These are phyloP conservation scores for Wickerhamiella siamensis DNA, from an alignment of 805 yeast species.

Conservation along the genomic window DNA sequence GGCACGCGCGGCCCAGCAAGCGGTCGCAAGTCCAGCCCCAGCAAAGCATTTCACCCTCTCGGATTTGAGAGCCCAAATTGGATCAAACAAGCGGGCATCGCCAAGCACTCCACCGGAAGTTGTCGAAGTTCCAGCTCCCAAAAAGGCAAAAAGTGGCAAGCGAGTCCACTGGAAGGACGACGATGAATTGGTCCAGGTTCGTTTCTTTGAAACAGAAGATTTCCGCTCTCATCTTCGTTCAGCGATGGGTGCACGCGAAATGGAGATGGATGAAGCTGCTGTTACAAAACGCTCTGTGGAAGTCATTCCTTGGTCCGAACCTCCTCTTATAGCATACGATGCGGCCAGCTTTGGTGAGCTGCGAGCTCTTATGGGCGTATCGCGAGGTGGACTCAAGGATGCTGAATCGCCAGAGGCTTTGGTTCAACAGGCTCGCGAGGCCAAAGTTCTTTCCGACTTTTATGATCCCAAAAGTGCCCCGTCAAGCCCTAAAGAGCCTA, in stretches of 20 bases:
- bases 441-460: slow-evolving; percentile 14
- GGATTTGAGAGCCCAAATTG: slow-evolving; percentile 1
- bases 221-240: slow-evolving; percentile 14
- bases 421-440: slow-evolving; percentile 18
- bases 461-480: slow-evolving; percentile 14
- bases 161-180: slow-evolving; percentile 24
- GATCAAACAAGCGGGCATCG: background rate
- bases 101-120: background rate
- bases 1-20: background rate
- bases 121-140: background rate
- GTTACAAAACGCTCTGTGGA: slow-evolving; percentile 6
- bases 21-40: too few species aligned
- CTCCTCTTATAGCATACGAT: slow-evolving; percentile 13
- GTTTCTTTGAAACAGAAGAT: slow-evolving; percentile 20
- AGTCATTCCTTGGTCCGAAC: slow-evolving; percentile 16
- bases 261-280: slow-evolving; percentile 14
- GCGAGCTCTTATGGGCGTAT: slow-evolving; percentile 15
- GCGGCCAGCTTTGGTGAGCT: slow-evolving; percentile 9
- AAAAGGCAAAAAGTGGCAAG: slow-evolving; percentile 16
- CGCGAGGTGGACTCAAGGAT: slow-evolving; percentile 21
- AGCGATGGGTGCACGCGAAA: slow-evolving; percentile 11
- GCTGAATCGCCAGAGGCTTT: slow-evolving; percentile 20
- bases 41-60: background rate
- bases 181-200: slow-evolving; percentile 20
- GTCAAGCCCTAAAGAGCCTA: slow-evolving; percentile 19